A percentile compares a stretch with the other conserved stretches of the same genome.
Evolutionary conservation across 2,329 filamentous ascomycete genomes (phyloP).

Genomic region (Verticillium isaacii): DNA sequence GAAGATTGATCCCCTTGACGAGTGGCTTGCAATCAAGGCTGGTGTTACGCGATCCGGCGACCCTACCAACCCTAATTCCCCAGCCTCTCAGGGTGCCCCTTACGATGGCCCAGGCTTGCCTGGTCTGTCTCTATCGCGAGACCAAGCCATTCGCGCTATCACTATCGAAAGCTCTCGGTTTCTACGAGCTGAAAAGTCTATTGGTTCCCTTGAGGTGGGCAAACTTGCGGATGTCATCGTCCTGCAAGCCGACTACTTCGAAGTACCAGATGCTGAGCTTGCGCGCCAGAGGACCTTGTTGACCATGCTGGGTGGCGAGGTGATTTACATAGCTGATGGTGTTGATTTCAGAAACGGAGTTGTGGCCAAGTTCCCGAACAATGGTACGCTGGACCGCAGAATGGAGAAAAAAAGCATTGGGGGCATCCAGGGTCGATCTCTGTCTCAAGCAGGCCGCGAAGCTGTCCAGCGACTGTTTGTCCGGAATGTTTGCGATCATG

Average conservation of each 20-base stretch:
- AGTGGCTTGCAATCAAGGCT: background rate
- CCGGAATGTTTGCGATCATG: slow-evolving; percentile 2
- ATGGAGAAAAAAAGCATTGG: slow-evolving; percentile 4
- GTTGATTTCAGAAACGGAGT: slow-evolving; percentile 15
- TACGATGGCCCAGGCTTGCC: slow-evolving; percentile 15
- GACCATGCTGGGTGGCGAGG: slow-evolving; percentile 20
- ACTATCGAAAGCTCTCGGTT: slow-evolving; percentile 12
- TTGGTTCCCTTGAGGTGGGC: slow-evolving; percentile 19
- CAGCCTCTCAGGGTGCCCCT: slow-evolving; percentile 14
- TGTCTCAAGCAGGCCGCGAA: slow-evolving; percentile 1
- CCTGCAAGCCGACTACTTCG: slow-evolving; percentile 19
- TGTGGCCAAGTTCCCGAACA: slow-evolving; percentile 18
- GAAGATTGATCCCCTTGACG: slow-evolving; percentile 21
- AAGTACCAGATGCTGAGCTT: slow-evolving; percentile 17
- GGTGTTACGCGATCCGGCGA: slow-evolving; percentile 20
- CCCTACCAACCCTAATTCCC: slow-evolving; percentile 18
- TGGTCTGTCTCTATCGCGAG: slow-evolving; percentile 16
- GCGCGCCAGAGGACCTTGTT: slow-evolving; percentile 18
- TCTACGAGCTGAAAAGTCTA: slow-evolving; percentile 17
- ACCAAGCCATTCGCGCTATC: slow-evolving; percentile 2
- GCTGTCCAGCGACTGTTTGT: background rate
- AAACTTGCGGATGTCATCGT: slow-evolving; percentile 20
- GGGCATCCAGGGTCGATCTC: slow-evolving; percentile 4
- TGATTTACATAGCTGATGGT: slow-evolving; percentile 18
- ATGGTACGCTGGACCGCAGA: slow-evolving; percentile 6